Conservation (phyloP, 176 grass and related monocot genomes). For the Triticum urartu region DNA sequence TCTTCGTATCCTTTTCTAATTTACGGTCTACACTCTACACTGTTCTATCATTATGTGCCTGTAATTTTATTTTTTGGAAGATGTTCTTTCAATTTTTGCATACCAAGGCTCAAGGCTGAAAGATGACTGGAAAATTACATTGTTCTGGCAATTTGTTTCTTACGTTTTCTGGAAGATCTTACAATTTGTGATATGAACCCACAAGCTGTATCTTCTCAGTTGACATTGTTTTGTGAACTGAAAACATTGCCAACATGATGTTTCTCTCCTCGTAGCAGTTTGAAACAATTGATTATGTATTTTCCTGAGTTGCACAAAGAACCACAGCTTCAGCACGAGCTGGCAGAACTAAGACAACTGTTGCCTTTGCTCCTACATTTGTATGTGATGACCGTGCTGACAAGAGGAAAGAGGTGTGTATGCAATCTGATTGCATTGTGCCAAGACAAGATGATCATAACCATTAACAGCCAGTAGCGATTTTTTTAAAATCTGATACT, state of each 20-base stretch:
- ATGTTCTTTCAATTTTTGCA: not conserved
- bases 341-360: slow-evolving; percentile 55
- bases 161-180: not conserved
- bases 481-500: slow-evolving; percentile 5
- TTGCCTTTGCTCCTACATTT: slow-evolving; percentile 58
- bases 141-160: not conserved
- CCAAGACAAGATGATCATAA: not conserved
- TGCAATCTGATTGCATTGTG: slow-evolving; percentile 16
- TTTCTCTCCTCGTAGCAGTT: not conserved
- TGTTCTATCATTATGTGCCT: slow-evolving; percentile 4
- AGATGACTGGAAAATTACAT: slow-evolving; percentile 5
- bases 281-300: slow-evolving; percentile 16
- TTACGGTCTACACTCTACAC: not conserved
- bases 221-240: not conserved
- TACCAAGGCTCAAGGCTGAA: not conserved
- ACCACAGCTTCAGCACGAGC: slow-evolving; percentile 47
- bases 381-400: slow-evolving; percentile 64
- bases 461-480: not conserved
- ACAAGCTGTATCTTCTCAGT: slow-evolving; percentile 10
- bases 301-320: slow-evolving; percentile 65
- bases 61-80: not conserved
- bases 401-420: slow-evolving; percentile 65
- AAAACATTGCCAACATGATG: slow-evolving; percentile 6
- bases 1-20: slow-evolving; percentile 74
- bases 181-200: not conserved